phyloP scores from a whole-genome alignment of 2,329 filamentous ascomycete species.

The Cladosporium sp. region DNA sequence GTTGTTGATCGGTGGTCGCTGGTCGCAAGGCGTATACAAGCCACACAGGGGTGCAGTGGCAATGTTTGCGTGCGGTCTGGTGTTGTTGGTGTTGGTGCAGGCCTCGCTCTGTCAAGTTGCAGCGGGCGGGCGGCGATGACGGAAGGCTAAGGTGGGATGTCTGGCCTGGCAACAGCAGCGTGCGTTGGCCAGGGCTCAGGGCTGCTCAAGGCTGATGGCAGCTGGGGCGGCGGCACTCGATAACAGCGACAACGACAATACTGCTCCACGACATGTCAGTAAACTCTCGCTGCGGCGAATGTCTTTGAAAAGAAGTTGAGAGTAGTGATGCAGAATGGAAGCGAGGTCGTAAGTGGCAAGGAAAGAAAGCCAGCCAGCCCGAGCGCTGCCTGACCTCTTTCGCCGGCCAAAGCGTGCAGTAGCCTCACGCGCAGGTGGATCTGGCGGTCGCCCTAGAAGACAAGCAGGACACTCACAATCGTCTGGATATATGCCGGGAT shows the following conservation, averaged over 20 bases:
- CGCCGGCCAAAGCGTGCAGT: constrained; percentile 15
- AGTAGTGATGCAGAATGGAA: constrained; percentile 3
- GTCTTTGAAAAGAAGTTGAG: not conserved
- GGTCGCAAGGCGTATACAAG: constrained; percentile 10
- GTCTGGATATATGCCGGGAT: constrained; percentile 1
- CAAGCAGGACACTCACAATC: constrained; percentile 17
- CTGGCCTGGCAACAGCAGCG: constrained; percentile 10
- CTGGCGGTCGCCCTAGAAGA: constrained; percentile 14
- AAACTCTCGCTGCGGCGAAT: not conserved
- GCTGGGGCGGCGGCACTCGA: constrained; percentile 5
- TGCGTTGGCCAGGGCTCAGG: not conserved
- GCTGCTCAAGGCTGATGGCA: constrained; percentile 4
- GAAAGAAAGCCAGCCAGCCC: not conserved
- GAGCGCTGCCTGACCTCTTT: constrained; percentile 11
- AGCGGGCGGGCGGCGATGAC: not conserved
- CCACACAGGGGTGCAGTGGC: not conserved
- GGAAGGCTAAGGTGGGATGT: constrained; percentile 12
- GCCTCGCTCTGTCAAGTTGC: not conserved
- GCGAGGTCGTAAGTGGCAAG: constrained; percentile 2
- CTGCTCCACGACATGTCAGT: constrained; percentile 18
- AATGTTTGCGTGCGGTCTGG: constrained; percentile 2
- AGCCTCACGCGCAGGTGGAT: constrained; percentile 17
- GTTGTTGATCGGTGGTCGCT: constrained; percentile 11
- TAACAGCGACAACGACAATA: not conserved
- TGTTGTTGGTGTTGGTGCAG: constrained; percentile 6